Conservation (phyloP, 1,284 basidiomycete genomes). For the Cryptococcus wingfieldii region DNA sequence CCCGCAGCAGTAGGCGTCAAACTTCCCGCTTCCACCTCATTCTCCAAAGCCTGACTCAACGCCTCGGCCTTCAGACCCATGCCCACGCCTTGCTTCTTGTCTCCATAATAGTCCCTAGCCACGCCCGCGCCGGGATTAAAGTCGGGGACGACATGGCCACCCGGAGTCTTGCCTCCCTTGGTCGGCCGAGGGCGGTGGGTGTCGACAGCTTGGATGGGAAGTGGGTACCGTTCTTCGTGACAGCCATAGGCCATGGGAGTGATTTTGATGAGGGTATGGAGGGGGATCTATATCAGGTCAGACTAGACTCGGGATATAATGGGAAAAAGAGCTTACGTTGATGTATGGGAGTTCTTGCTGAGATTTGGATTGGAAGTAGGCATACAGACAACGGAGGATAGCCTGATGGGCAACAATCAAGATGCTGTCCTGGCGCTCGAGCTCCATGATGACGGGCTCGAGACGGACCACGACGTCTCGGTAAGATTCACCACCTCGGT, state of each 20-base stretch:
- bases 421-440: conserved; percentile 96
- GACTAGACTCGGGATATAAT: neutral
- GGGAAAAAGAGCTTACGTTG: conserved; percentile 53
- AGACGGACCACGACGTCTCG: conserved; percentile 92
- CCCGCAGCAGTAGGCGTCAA: conserved; percentile 16
- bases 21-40: conserved; percentile 18
- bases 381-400: conserved; percentile 88
- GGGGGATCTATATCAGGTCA: conserved; percentile 56
- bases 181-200: conserved; percentile 85
- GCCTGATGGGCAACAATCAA: conserved; percentile 93
- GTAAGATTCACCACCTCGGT: conserved; percentile 90
- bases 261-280: conserved; percentile 97
- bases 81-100: conserved; percentile 8
- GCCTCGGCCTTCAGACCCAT: conserved; percentile 14
- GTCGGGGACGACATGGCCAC: neutral
- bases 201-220: conserved; percentile 87
- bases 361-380: conserved; percentile 87
- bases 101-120: conserved; percentile 31
- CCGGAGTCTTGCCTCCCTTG: conserved; percentile 18
- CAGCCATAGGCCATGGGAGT: conserved; percentile 98
- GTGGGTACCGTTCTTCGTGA: conserved; percentile 84
- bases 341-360: conserved; percentile 96
- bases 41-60: conserved; percentile 19
- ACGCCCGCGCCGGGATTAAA: neutral
- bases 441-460: conserved; percentile 98